Evolutionary conservation across 2,329 filamentous ascomycete species (phyloP), one percentile per base, ranked within the genome.

Genomic region (Fusarium subtropicale): DNA sequence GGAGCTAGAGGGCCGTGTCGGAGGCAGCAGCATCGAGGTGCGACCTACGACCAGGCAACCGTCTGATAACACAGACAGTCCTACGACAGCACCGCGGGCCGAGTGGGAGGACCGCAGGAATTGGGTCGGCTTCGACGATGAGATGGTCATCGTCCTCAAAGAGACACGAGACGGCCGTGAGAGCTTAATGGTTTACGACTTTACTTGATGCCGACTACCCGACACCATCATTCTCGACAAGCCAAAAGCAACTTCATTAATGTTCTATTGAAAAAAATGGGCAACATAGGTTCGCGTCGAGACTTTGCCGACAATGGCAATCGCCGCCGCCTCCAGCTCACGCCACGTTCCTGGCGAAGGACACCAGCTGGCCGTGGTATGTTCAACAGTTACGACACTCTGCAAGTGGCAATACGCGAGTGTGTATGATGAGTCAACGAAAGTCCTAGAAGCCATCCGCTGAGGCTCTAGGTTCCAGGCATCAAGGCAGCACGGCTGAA

Each of bases 111-210:
- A 84, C 60, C 78, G 80, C 50, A 81, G 84, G 62, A 86, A 86
- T 53, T 95, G 91, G 88, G 89, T 97, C 11, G 93, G 92, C 0
- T 97, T 97, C 74, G 93, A 97, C 74, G 93, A 97, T 44, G 92
- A 97, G 79, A 93, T 93, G 81, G 92, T 97, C n/a, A 90, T 97
- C 65, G 88, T 97, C 42, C 83, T 97, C 52, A 90, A 92, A 69
- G 92, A 95, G 79, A 87, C 88, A 68, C 79, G 81, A 28, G 82
- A 87, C 28, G 92, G 92, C 2, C 85, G 86, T 39, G 92, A 95
- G 76, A 89, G 91, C 64, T 79, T 97, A 66, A 86, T 94, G 75
- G 89, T 96, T 44, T 97, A 97, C 76, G 92, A 97, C 79, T 97
- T 97, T 79, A 93, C 92, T n/a, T 81, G 72, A 79, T 28, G 22